Conservation (phyloP, 2,329 filamentous ascomycete species). For the Ploettnerulaceae sp. region DNA sequence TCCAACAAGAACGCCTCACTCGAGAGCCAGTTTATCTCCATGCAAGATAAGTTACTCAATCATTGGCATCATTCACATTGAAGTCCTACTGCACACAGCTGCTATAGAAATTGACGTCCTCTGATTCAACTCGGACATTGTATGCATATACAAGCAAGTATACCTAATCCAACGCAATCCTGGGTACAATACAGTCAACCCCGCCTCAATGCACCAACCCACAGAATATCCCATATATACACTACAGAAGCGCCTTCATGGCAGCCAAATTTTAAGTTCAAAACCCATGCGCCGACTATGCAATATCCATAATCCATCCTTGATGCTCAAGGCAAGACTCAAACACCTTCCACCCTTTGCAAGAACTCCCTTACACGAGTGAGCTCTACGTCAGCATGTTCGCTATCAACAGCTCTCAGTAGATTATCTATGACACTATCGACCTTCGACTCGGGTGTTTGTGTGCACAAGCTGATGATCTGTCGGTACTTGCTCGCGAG, state of each 20-base stretch:
- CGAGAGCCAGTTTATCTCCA: no score
- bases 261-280: slow-evolving; percentile 3
- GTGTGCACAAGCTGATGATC: slow-evolving; percentile 82
- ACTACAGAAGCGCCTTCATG: neutral
- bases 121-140: neutral
- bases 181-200: neutral
- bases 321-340: no score
- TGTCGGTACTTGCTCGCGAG: slow-evolving; percentile 83
- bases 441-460: slow-evolving; percentile 64
- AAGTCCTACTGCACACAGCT: no score
- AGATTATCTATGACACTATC: slow-evolving; percentile 76
- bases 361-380: slow-evolving; percentile 74
- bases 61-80: no score
- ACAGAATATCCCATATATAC: neutral
- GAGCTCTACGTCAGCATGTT: slow-evolving; percentile 70
- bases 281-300: neutral
- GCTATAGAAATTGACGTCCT: neutral
- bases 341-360: slow-evolving; percentile 55
- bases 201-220: neutral
- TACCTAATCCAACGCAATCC: neutral
- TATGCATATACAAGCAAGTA: neutral
- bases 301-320: no score
- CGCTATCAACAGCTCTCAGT: slow-evolving; percentile 84
- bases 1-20: no score
- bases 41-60: no score